Percentiles rank a stretch among this genome's conserved stretches.
Evolutionary conservation across 2,329 filamentous ascomycete species (phyloP).

Genomic region (Alternaria gaisen): DNA sequence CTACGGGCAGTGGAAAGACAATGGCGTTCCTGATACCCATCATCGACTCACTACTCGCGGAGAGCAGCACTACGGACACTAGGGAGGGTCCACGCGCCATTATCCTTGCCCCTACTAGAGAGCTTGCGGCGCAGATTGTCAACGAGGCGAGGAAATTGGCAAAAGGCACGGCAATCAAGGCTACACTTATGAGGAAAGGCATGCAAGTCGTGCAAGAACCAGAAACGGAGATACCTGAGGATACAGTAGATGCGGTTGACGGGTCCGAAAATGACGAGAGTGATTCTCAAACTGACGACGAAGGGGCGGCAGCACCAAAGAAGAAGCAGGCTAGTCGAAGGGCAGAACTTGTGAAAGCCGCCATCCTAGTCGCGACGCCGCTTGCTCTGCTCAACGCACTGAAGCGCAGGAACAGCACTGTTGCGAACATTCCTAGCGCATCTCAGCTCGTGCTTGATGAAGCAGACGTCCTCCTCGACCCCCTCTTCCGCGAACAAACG

Average conservation of each 20-base stretch:
- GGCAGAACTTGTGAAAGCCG: constrained; percentile 70
- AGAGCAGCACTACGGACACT: constrained; percentile 32
- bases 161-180: constrained; percentile 77
- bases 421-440: constrained; percentile 70
- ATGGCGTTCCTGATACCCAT: constrained; percentile 90
- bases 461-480: constrained; percentile 92
- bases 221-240: constrained; percentile 55
- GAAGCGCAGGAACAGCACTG: constrained; percentile 55
- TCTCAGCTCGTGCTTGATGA: constrained; percentile 85
- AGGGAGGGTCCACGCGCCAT: constrained; percentile 50
- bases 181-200: constrained; percentile 85
- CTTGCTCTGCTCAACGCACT: constrained; percentile 80
- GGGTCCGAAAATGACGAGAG: constrained; percentile 53
- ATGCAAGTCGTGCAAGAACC: constrained; percentile 67
- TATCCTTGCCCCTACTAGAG: constrained; percentile 60
- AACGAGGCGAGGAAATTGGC: constrained; percentile 84
- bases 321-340: constrained; percentile 50
- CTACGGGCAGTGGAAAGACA: constrained; percentile 96
- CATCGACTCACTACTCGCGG: constrained; percentile 72
- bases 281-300: constrained; percentile 46
- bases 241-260: constrained; percentile 38
- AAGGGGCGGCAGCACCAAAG: constrained; percentile 44
- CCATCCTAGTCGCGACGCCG: constrained; percentile 83
- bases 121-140: constrained; percentile 60
- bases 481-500: constrained; percentile 89